phyloP scores from a whole-genome alignment of 148 eudicot genomes.

The Vaccinium darrowii region DNA sequence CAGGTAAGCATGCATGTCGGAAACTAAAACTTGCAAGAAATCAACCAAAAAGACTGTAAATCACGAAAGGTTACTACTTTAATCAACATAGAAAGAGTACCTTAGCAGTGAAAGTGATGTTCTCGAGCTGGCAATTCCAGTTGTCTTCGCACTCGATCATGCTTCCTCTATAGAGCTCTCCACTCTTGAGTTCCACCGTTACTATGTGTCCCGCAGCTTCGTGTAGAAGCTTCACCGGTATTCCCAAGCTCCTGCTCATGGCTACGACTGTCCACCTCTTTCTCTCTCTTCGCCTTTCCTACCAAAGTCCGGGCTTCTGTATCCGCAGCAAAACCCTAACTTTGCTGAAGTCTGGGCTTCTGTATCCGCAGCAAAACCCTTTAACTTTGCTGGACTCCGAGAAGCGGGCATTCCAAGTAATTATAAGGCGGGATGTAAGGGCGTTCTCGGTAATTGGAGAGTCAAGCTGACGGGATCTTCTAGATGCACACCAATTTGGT shows the following conservation, averaged over 20 bases:
- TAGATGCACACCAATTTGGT: not conserved
- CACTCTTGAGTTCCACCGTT: conserved; percentile 87
- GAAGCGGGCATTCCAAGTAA: not conserved
- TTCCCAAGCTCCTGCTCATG: conserved; percentile 86
- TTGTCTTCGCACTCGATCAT: conserved; percentile 93
- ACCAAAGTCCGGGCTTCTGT: not conserved
- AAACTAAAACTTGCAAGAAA: conserved; percentile 39
- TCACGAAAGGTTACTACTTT: not conserved
- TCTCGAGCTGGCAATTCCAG: conserved; percentile 96
- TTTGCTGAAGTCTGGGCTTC: not conserved
- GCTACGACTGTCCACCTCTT: not conserved
- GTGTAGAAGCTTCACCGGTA: conserved; percentile 90
- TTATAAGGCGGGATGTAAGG: not conserved
- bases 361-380: conserved; percentile 5
- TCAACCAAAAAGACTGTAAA: not conserved
- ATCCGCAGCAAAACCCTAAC: conserved; percentile 11
- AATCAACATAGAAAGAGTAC: conserved; percentile 20
- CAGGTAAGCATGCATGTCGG: conserved; percentile 71
- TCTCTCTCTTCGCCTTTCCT: not conserved
- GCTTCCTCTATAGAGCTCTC: conserved; percentile 86
- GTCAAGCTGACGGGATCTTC: not conserved
- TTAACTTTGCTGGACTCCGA: not conserved
- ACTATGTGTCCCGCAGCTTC: conserved; percentile 81
- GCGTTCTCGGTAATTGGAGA: not conserved
- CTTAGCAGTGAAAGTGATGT: conserved; percentile 88